A percentile compares a stretch with the other conserved stretches of the same genome.
These are phyloP conservation scores for Hordeum pubiflorum DNA, from an alignment of 202 grass and related monocot species.

Conservation along the genomic window DNA sequence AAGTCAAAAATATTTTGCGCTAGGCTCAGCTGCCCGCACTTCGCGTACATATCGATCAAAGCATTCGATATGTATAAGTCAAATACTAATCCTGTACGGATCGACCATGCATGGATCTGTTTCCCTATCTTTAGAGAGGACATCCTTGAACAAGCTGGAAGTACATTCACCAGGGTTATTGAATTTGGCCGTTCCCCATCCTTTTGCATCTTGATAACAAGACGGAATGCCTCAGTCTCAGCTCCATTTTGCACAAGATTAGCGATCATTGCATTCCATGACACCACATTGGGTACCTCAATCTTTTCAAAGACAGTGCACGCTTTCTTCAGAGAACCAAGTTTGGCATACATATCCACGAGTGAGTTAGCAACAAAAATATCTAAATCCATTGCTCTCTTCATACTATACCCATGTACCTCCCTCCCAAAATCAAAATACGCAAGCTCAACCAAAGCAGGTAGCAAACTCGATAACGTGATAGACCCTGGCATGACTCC, in stretches of 20 bases:
- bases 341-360: conserved; percentile 91
- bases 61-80: conserved; percentile 83
- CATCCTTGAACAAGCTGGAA: conserved; percentile 75
- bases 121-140: conserved; percentile 60
- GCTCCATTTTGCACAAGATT: conserved; percentile 68
- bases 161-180: conserved; percentile 59
- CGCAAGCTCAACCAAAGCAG: conserved; percentile 71
- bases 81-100: conserved; percentile 39
- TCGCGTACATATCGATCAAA: conserved; percentile 83
- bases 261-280: conserved; percentile 89
- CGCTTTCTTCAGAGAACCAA: conserved; percentile 43
- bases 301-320: conserved; percentile 55
- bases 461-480: conserved; percentile 66
- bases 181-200: conserved; percentile 59
- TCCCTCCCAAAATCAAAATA: conserved; percentile 47
- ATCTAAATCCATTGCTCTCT: conserved; percentile 46
- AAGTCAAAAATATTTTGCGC: conserved; percentile 55
- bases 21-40: conserved; percentile 57
- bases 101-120: conserved; percentile 74
- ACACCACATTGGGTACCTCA: conserved; percentile 47
- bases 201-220: conserved; percentile 61
- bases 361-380: conserved; percentile 78
- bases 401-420: conserved; percentile 54
- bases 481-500: conserved; percentile 41
- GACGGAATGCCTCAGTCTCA: conserved; percentile 44